Evolutionary conservation across 305 asterid species (phyloP).

Genomic region (Solanum chacoense): DNA sequence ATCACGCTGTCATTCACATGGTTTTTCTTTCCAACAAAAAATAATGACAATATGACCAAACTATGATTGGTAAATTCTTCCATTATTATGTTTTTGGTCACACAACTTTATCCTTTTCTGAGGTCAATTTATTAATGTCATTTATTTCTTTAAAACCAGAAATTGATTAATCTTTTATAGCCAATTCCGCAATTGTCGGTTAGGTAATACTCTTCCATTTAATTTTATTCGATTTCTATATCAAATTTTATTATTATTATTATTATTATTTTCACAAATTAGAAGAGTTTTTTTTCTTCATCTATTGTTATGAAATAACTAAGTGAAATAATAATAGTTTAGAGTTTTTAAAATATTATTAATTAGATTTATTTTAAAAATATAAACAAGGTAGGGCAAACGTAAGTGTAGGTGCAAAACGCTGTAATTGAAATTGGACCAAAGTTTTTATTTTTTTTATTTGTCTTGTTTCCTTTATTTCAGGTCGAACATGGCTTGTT

Average conservation of each 20-base stretch:
- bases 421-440: neutral
- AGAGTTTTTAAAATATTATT: neutral
- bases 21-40: neutral
- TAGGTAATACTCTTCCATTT: neutral
- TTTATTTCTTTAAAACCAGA: neutral
- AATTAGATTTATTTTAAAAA: neutral
- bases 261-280: neutral
- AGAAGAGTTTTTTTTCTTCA: neutral
- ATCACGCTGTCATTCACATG: constrained; percentile 1
- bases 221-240: neutral
- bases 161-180: neutral
- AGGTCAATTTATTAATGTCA: neutral
- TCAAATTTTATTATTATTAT: neutral
- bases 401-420: neutral
- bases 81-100: neutral
- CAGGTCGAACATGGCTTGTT: neutral
- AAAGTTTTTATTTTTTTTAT: neutral
- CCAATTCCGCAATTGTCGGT: neutral
- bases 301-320: no score
- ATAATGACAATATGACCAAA: neutral
- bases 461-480: neutral
- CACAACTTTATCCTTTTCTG: neutral
- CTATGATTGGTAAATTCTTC: neutral
- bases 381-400: neutral
- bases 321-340: neutral